These are phyloP conservation scores for Quercus ilex DNA, from an alignment of 306 rosid genomes.

Conservation along the genomic window DNA sequence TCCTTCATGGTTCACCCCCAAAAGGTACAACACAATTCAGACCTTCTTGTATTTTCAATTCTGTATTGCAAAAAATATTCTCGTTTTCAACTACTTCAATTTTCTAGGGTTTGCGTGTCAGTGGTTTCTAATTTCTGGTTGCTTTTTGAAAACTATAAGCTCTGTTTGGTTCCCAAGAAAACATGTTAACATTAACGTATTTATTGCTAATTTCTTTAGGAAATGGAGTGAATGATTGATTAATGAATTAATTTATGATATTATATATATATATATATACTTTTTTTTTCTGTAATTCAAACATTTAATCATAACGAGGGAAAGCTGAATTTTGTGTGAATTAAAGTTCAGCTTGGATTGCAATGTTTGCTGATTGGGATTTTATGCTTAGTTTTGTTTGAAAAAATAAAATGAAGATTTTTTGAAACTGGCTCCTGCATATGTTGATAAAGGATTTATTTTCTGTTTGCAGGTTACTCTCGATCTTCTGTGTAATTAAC, in stretches of 20 bases:
- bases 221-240: background rate
- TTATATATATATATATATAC: too few species aligned
- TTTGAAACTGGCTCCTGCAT: background rate
- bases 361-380: background rate
- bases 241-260: background rate
- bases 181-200: background rate
- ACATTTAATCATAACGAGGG: background rate
- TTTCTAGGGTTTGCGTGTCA: background rate
- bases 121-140: background rate
- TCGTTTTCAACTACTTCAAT: background rate
- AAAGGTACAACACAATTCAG: slow-evolving; percentile 7
- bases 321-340: background rate
- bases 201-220: background rate
- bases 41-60: background rate
- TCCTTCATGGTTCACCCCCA: slow-evolving; percentile 43
- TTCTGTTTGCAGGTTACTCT: slow-evolving; percentile 53
- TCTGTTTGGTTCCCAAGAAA: background rate
- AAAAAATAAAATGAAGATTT: background rate
- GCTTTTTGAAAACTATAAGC: background rate
- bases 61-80: background rate
- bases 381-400: background rate
- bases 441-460: background rate
- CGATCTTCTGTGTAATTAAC: slow-evolving; percentile 62
- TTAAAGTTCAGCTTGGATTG: background rate
- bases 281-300: background rate